Conservation (phyloP, 1,139 yeast species). For the Geotrichum bryndzae region DNA sequence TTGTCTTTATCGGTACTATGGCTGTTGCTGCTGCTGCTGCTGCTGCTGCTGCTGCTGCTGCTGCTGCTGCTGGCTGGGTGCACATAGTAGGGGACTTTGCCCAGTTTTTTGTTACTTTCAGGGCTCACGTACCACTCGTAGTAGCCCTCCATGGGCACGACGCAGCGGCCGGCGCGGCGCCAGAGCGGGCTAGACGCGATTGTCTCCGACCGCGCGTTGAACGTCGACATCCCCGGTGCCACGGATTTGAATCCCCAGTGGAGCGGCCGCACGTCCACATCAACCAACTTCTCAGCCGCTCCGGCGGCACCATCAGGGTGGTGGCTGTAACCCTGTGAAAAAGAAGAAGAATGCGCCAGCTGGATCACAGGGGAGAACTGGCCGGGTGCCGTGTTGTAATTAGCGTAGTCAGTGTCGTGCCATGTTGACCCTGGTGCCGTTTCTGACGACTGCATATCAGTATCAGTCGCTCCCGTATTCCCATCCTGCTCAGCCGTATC, state of each 20-base stretch:
- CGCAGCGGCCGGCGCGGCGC: constrained; percentile 45
- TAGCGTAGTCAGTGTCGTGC: constrained; percentile 4
- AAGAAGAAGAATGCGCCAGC: background rate
- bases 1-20: background rate
- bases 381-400: constrained; percentile 15
- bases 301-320: background rate
- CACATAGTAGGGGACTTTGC: constrained; percentile 60
- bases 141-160: constrained; percentile 75
- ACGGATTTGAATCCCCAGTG: background rate
- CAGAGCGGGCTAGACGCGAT: constrained; percentile 28
- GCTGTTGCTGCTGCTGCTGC: constrained; percentile 34
- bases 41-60: constrained; percentile 30
- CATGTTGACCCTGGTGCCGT: background rate
- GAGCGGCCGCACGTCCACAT: background rate
- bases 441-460: background rate
- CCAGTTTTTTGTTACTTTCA: background rate
- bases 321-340: background rate
- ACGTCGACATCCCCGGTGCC: constrained; percentile 22
- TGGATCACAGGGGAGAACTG: constrained; percentile 11
- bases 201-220: constrained; percentile 35
- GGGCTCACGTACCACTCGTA: constrained; percentile 61
- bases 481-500: background rate
- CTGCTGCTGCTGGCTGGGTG: constrained; percentile 40
- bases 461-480: background rate
- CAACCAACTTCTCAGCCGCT: background rate